These are phyloP conservation scores for Geotrichum australiense DNA, from an alignment of 1,139 yeast genomes.

Conservation along the genomic window DNA sequence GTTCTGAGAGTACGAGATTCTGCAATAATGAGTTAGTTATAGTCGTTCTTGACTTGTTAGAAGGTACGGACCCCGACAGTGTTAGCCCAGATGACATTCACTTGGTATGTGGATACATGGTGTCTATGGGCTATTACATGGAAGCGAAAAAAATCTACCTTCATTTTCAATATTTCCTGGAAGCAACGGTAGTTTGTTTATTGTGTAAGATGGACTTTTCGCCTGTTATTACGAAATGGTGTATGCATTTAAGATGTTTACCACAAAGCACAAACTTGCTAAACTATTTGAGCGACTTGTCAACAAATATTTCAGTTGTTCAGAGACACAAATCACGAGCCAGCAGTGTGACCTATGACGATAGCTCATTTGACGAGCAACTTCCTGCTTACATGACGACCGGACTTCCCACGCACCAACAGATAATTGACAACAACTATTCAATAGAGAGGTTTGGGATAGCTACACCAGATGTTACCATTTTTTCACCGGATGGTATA, in stretches of 20 bases:
- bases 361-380: slow-evolving; percentile 7
- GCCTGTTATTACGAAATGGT: slow-evolving; percentile 5
- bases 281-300: slow-evolving; percentile 7
- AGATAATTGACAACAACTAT: not conserved
- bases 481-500: slow-evolving; percentile 6
- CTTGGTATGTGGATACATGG: slow-evolving; percentile 12
- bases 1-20: not conserved
- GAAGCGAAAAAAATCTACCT: slow-evolving; percentile 15
- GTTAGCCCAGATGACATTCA: slow-evolving; percentile 11
- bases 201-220: slow-evolving; percentile 8
- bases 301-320: slow-evolving; percentile 6
- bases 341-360: not conserved
- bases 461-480: slow-evolving; percentile 5
- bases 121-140: slow-evolving; percentile 7
- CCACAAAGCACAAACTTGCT: not conserved
- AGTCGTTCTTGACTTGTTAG: slow-evolving; percentile 2
- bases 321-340: not conserved
- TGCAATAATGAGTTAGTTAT: slow-evolving; percentile 8
- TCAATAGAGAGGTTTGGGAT: not conserved
- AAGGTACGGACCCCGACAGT: not conserved
- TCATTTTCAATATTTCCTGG: slow-evolving; percentile 9
- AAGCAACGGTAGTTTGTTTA: slow-evolving; percentile 13
- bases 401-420: not conserved
- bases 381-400: slow-evolving; percentile 1
- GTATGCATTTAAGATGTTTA: slow-evolving; percentile 1